These are phyloP conservation scores for Fabrea salina DNA, from an alignment of 169 alveolate genomes.

Conservation along the genomic window DNA sequence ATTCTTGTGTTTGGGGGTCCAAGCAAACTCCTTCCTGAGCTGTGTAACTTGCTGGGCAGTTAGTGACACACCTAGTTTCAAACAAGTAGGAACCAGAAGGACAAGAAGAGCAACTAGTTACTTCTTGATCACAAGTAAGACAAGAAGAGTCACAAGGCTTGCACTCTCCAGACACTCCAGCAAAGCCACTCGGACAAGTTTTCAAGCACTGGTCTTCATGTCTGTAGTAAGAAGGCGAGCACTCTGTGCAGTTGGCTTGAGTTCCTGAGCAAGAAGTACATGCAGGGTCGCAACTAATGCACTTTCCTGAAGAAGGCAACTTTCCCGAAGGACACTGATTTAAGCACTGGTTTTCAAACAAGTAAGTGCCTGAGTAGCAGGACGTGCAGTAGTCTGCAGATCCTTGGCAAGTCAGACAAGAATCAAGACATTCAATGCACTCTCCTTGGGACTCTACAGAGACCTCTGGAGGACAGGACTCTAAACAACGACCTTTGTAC, in stretches of 20 bases:
- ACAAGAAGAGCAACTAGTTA: background rate
- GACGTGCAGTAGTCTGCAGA: background rate
- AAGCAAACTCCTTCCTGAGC: background rate
- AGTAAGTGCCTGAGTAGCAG: background rate
- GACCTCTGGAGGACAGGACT: too few species aligned
- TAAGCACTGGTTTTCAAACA: background rate
- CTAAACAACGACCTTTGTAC: background rate
- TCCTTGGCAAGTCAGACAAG: conserved; percentile 2
- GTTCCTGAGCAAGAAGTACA: background rate
- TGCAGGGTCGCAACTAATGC: background rate
- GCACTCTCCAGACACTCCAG: background rate
- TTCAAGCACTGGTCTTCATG: background rate
- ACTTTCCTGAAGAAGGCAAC: background rate
- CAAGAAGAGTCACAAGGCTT: background rate
- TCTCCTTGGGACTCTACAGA: too few species aligned
- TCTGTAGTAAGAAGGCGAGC: background rate
- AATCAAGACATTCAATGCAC: background rate
- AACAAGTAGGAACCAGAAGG: background rate
- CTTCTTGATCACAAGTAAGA: background rate
- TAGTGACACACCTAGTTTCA: background rate
- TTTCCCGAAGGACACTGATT: background rate
- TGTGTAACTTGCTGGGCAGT: background rate
- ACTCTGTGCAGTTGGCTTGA: background rate
- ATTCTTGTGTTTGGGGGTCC: background rate
- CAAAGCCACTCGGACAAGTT: background rate